Percentiles rank a stretch among this genome's conserved stretches.
These are phyloP conservation scores for Sequoia sempervirens DNA, from an alignment of 75 land plant species.

Conservation along the genomic window DNA sequence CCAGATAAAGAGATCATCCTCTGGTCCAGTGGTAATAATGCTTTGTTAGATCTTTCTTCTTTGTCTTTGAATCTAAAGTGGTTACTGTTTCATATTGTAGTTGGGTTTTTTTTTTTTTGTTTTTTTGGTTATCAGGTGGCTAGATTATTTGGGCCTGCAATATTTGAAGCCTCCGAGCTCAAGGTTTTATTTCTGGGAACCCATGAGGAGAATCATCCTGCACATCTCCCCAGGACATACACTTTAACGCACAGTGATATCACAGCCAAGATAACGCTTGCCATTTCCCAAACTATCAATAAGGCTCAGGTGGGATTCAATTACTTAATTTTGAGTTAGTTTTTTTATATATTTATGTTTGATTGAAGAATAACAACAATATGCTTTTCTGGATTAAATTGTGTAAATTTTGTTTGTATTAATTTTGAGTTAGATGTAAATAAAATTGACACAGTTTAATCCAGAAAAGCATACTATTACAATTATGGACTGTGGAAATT, in stretches of 20 bases:
- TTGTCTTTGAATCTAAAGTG: neutral
- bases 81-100: neutral
- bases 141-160: slow-evolving; percentile 67
- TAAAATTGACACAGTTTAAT: too few species aligned
- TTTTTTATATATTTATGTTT: neutral
- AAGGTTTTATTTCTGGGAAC: slow-evolving; percentile 66
- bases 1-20: neutral
- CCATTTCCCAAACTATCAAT: slow-evolving; percentile 67
- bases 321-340: neutral
- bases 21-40: neutral
- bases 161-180: slow-evolving; percentile 72
- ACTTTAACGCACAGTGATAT: slow-evolving; percentile 77
- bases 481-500: too few species aligned
- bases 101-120: neutral
- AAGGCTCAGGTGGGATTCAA: slow-evolving; percentile 44
- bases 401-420: too few species aligned
- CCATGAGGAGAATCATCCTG: slow-evolving; percentile 60
- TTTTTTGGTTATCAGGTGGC: slow-evolving; percentile 33
- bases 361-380: too few species aligned
- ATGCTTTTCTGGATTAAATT: too few species aligned
- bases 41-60: neutral
- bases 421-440: too few species aligned
- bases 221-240: slow-evolving; percentile 55
- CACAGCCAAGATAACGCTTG: slow-evolving; percentile 67
- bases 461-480: too few species aligned